Evolutionary conservation across 805 yeast species (phyloP).

Genomic region (Henningerozyma blattae): DNA sequence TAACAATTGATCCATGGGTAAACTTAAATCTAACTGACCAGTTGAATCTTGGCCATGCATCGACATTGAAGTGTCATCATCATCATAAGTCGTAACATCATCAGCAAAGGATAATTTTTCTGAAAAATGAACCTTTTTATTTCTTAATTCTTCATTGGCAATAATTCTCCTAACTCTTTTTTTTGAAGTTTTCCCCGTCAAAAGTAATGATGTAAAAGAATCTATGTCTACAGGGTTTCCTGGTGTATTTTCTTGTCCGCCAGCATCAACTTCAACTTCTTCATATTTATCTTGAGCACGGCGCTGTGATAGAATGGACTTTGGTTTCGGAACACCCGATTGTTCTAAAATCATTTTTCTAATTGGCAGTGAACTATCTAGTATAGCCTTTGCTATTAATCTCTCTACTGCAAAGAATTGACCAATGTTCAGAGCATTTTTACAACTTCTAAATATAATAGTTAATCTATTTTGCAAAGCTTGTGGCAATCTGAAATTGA

Average conservation of each 20-base stretch:
- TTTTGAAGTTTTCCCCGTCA: conserved; percentile 68
- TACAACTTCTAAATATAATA: conserved; percentile 38
- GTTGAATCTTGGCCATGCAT: conserved; percentile 8
- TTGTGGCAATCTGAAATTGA: conserved; percentile 58
- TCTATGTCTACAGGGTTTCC: conserved; percentile 56
- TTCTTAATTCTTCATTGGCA: conserved; percentile 25
- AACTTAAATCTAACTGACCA: conserved; percentile 39
- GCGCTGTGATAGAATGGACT: conserved; percentile 57
- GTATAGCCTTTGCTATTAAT: conserved; percentile 58
- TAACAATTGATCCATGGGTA: conserved; percentile 70
- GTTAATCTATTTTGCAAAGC: conserved; percentile 38
- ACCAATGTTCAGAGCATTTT: conserved; percentile 63
- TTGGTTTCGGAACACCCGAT: conserved; percentile 71
- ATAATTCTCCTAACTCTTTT: conserved; percentile 23
- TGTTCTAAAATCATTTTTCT: conserved; percentile 38
- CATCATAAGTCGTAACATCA: conserved; percentile 8
- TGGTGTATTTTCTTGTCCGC: conserved; percentile 2
- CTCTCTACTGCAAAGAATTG: conserved; percentile 84
- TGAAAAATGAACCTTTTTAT: conserved; percentile 61
- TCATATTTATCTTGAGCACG: conserved; percentile 37
- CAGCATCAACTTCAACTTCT: conserved; percentile 17
- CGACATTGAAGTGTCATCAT: conserved; percentile 10
- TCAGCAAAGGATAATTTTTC: conserved; percentile 42
- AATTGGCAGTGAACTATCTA: conserved; percentile 37
- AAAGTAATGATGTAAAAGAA: conserved; percentile 68